Base-by-base conservation (phyloP, 2,329 filamentous ascomycete genomes). In the Neospermospora avenae region DNA sequence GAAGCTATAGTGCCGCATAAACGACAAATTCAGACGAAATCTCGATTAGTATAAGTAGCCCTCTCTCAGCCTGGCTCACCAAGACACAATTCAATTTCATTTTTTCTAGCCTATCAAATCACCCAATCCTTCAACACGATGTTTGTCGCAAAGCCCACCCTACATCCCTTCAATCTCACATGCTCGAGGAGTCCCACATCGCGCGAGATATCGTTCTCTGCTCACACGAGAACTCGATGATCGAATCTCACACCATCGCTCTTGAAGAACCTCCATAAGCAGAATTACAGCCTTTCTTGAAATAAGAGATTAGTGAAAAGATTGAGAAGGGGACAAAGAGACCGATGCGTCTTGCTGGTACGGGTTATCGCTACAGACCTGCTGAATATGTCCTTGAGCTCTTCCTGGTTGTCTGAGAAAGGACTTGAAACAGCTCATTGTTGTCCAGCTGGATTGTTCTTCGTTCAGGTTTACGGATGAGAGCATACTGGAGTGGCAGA, bases 161-260 rank as follows among this genome's bases (percentile, higher is more conserved):
- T 61, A 22, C 80, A 82, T 65, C 80, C 80, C 75, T 82, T 59
- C 75, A 76, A 55, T 77, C 74, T 54, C 74, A 82, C 42, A 75
- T 71, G 14, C 61, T 77, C 45, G 71, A 76, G 22, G 80, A 83
- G 68, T 77, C 77, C n/a, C 70, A 77, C 77, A 57, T 84, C 80
- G 81, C 84, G 79, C 2, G 75, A 72, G 39, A 77, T 75, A 70
- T 78, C 18, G 70, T 82, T 54, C 67, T 78, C 14, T 34, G 49
- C 37, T n/a, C 53, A 51, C 53, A 63, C n/a, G 53, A 52, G n/a
- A 53, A 49, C n/a, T 61, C 59, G n/a, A 80, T 79, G 5, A 76
- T 86, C 45, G 80, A 84, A 54, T 88, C 85, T 77, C 86, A 86
- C 69, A 76, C 78, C 24, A 76, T 87, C n/a, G 86, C 78, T 13